phyloP scores from a whole-genome alignment of 2,329 filamentous ascomycete genomes.

The Hymenoscyphus albidus region DNA sequence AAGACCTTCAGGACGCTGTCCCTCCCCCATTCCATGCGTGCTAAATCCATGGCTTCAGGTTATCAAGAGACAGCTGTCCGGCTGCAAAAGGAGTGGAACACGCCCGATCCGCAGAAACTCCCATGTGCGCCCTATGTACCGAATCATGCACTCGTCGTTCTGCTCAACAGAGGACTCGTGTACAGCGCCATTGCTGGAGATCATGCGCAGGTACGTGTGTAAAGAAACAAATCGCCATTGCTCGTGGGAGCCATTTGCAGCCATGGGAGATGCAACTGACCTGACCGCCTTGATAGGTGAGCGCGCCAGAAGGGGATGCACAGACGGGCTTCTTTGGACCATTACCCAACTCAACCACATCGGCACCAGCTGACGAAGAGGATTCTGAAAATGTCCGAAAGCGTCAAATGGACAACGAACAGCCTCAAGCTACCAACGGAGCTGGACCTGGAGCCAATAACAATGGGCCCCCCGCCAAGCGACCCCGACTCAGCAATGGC shows the following conservation, averaged over 20 bases:
- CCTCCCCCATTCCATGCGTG: conserved; percentile 5
- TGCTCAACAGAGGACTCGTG: conserved; percentile 60
- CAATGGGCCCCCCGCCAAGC: conserved; percentile 52
- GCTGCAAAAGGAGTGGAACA: conserved; percentile 66
- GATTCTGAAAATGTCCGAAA: conserved; percentile 34
- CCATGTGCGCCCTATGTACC: conserved; percentile 63
- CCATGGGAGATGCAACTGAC: conserved; percentile 11
- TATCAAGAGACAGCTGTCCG: conserved; percentile 65
- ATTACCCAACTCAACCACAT: conserved; percentile 26
- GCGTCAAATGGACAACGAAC: conserved; percentile 32
- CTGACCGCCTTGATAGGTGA: conserved; percentile 16
- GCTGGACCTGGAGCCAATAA: neutral
- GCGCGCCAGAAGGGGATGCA: conserved; percentile 19
- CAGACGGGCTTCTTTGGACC: conserved; percentile 35
- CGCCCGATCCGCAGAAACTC: conserved; percentile 58
- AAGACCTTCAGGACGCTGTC: conserved; percentile 2
- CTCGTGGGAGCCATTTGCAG: neutral
- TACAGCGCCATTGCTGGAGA: conserved; percentile 59
- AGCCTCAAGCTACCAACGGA: conserved; percentile 44
- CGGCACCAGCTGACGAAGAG: conserved; percentile 25
- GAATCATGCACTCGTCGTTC: conserved; percentile 58
- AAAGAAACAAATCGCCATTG: neutral
- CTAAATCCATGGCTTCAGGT: conserved; percentile 42
- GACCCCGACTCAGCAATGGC: conserved; percentile 58
- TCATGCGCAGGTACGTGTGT: conserved; percentile 27